Base-by-base conservation (phyloP, 306 rosid species). In the Lupinus albus region DNA sequence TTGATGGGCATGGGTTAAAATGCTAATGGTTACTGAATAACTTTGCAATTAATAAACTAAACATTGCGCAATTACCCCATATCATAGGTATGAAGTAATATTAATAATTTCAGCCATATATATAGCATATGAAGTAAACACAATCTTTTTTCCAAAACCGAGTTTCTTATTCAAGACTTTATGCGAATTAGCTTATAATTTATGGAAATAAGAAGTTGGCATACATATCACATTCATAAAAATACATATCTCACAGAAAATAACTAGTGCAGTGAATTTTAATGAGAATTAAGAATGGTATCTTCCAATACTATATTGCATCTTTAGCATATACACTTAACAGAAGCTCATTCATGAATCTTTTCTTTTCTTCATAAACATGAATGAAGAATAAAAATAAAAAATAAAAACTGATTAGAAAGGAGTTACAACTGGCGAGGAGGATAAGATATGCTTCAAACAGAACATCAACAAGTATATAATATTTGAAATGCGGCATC, bases 381-480 rank as follows among this genome's bases (percentile, higher is more conserved):
- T n/a, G n/a, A n/a, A n/a, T n/a, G n/a, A 7, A 17, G 3, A 21
- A 21, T n/a, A 21, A 21, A n/a, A n/a, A n/a, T n/a, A n/a, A n/a
- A n/a, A 2, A 0, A 25, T 4, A 38, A 11, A 69, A 28, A 62
- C 11, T 54, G 64, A 62, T 52, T 28, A 12, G 45, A 49, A 11
- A 53, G 45, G 32, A n/a, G n/a, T 50, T 35, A 17, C 21, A 16
- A 48, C 12, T 32, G 3, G 45, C 45, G 8, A 15, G 44, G 28
- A 45, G 18, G 16, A 61, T 12, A 61, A 13, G 38, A 42, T 33
- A 20, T 33, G 45, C 6, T 54, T 13, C 50, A 56, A 49, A 45
- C 36, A 52, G 70, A 76, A 61, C 21, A 44, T 68, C 59, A n/a
- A 65, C 16, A 41, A 53, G 13, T 13, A 42, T 35, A 48, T 66